Base-by-base conservation (phyloP, 1,139 yeast species). In the Spathaspora jeffriesii region DNA sequence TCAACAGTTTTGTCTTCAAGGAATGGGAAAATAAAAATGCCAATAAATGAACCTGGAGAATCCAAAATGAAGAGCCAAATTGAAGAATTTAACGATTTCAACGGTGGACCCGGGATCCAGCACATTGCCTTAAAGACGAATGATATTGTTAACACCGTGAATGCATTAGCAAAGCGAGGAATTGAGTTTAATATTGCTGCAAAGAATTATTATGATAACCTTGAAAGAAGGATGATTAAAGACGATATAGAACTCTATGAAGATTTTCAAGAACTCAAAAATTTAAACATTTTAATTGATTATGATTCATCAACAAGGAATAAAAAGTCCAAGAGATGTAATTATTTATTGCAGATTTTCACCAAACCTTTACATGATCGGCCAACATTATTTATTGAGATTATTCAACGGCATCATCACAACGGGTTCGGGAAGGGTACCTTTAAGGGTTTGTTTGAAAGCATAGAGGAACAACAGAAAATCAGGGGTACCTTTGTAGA, bases 351-450 rank as follows among this genome's bases (percentile, higher is more conserved):
- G 47, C 96, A 89, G 62, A 73, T 88, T 31, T 89, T 89, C 63
- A 85, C 95, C 18, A 81, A 83, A 57, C 95, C 96, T 0, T 64
- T 87, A 21, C 79, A 80, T 53, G 92, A 85, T 61, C 72, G 96
- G 37, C 96, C 96, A 22, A 88, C 96, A 0, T 73, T 88, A 42
- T 89, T 89, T 60, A 70, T 88, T 54, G 96, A 89, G 62, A 76
- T 88, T 18, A 89, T 89, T 53, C 95, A 89, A 64, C 77, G 96
- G 52, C 75, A 77, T 57, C 86, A 87, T 58, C 92, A 87, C 61
- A 78, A 84, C 51, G 96, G 96, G 1, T 89, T 89, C 67, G 96
- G 96, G 0, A 90, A 89, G 45, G 96, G 96, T 0, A 89, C 91
- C 47, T 89, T 89, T 68, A 85, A 82, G 61, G 88, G 93, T 0